A percentile compares a stretch with the other conserved stretches of the same genome.
These are phyloP conservation scores for Metschnikowia bowlesiae DNA, from an alignment of 805 yeast genomes.

Conservation along the genomic window DNA sequence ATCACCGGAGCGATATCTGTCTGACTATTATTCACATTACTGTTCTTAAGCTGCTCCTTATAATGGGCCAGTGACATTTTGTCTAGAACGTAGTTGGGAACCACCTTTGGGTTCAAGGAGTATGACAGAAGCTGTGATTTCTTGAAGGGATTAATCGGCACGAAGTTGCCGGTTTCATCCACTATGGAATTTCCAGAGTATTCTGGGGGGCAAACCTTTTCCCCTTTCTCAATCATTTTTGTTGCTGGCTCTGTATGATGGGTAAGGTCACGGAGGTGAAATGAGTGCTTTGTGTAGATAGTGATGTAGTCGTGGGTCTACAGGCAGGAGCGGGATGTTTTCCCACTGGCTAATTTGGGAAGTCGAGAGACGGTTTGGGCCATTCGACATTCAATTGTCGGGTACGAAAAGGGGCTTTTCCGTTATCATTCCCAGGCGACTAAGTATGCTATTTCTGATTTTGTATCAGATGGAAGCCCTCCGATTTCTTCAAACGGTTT, in stretches of 20 bases:
- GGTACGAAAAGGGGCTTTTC: background rate
- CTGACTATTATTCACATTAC: slow-evolving; percentile 23
- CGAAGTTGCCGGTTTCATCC: slow-evolving; percentile 10
- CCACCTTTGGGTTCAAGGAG: slow-evolving; percentile 32
- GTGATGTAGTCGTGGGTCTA: slow-evolving; percentile 1
- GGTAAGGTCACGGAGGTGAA: background rate
- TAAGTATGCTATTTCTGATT: background rate
- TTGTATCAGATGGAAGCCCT: background rate
- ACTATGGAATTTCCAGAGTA: slow-evolving; percentile 6
- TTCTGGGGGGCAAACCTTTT: background rate
- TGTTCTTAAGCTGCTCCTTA: slow-evolving; percentile 32
- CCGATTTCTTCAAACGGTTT: background rate
- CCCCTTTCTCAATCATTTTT: slow-evolving; percentile 1
- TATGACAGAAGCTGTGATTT: slow-evolving; percentile 28
- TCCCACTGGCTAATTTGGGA: background rate
- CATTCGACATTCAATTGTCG: background rate
- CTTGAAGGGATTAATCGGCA: slow-evolving; percentile 23
- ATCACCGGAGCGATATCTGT: slow-evolving; percentile 9
- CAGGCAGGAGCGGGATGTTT: slow-evolving; percentile 3
- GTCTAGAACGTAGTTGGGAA: slow-evolving; percentile 66
- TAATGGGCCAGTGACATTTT: slow-evolving; percentile 42
- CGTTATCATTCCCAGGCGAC: background rate
- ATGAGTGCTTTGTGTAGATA: slow-evolving; percentile 2
- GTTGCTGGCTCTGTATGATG: background rate
- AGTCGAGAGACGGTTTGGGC: background rate